Evolutionary conservation across 1,139 yeast genomes (phyloP).

Genomic region (Candida labiduridarum): DNA sequence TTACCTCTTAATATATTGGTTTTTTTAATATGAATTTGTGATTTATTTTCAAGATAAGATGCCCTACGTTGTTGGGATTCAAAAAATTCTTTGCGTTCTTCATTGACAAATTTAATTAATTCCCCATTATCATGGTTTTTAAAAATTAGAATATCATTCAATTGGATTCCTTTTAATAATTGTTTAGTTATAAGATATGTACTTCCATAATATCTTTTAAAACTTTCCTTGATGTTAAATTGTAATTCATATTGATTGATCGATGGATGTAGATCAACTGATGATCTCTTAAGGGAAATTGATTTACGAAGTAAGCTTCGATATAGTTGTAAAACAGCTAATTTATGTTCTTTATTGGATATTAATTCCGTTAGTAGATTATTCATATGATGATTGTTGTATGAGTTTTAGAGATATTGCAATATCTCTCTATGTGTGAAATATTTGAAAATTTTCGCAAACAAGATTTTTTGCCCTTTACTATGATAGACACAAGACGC

Average conservation of each 20-base stretch:
- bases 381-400: background rate
- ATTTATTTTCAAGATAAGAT: constrained; percentile 7
- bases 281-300: constrained; percentile 2
- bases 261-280: constrained; percentile 3
- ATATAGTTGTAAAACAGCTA: constrained; percentile 19
- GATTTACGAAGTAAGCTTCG: constrained; percentile 22
- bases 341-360: constrained; percentile 4
- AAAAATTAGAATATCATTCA: constrained; percentile 9
- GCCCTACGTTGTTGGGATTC: constrained; percentile 8
- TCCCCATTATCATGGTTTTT: constrained; percentile 4
- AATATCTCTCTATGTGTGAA: no score
- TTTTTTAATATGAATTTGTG: constrained; percentile 3
- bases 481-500: background rate
- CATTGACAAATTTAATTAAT: constrained; percentile 4
- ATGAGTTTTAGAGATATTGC: no score
- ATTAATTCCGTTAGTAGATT: constrained; percentile 3
- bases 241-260: constrained; percentile 19
- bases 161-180: constrained; percentile 14
- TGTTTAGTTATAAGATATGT: constrained; percentile 6
- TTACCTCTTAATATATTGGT: constrained; percentile 12
- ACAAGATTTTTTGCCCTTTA: background rate
- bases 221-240: constrained; percentile 21
- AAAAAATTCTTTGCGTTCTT: constrained; percentile 4
- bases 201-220: constrained; percentile 11
- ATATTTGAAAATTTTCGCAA: background rate